Percentiles rank a stretch among this genome's conserved stretches.
Evolutionary conservation across 2,329 filamentous ascomycete species (phyloP).

Genomic region (Atkinsonella texensis): DNA sequence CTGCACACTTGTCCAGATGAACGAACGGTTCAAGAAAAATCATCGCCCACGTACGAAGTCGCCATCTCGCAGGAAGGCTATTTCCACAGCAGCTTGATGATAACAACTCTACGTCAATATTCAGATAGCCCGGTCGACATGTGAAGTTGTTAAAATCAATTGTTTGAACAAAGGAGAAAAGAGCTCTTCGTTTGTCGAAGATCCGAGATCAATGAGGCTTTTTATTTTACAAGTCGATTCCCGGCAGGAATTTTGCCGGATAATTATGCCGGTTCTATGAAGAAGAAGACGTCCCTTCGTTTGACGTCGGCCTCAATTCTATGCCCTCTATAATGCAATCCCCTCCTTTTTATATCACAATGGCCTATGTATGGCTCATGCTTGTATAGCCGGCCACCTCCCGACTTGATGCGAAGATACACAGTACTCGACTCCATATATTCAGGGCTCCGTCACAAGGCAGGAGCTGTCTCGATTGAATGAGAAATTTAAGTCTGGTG

Average conservation of each 20-base stretch:
- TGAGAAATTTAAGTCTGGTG: constrained; percentile 25
- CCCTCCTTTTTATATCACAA: constrained; percentile 23
- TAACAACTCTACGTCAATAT: background rate
- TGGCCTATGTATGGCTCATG: constrained; percentile 17
- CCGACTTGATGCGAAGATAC: constrained; percentile 14
- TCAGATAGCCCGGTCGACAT: constrained; percentile 12
- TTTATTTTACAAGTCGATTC: constrained; percentile 32
- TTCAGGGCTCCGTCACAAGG: constrained; percentile 23
- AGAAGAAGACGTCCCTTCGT: constrained; percentile 20
- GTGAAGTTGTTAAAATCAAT: constrained; percentile 9
- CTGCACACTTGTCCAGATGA: background rate
- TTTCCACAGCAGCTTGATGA: background rate
- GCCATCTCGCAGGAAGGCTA: background rate
- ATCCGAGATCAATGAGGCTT: constrained; percentile 27
- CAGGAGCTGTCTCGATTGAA: constrained; percentile 22
- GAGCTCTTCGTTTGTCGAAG: constrained; percentile 19
- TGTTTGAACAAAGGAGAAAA: constrained; percentile 15
- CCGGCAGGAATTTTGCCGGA: constrained; percentile 19
- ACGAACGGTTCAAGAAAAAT: background rate
- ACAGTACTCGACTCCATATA: constrained; percentile 17
- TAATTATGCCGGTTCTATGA: constrained; percentile 23
- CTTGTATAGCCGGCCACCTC: constrained; percentile 16
- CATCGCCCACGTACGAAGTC: background rate
- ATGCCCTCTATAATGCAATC: constrained; percentile 29
- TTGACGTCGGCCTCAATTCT: constrained; percentile 25